Percentiles rank a stretch among this genome's conserved stretches.
Evolutionary conservation across 805 yeast species (phyloP).

Genomic region (Hermanozyma aechmeae): DNA sequence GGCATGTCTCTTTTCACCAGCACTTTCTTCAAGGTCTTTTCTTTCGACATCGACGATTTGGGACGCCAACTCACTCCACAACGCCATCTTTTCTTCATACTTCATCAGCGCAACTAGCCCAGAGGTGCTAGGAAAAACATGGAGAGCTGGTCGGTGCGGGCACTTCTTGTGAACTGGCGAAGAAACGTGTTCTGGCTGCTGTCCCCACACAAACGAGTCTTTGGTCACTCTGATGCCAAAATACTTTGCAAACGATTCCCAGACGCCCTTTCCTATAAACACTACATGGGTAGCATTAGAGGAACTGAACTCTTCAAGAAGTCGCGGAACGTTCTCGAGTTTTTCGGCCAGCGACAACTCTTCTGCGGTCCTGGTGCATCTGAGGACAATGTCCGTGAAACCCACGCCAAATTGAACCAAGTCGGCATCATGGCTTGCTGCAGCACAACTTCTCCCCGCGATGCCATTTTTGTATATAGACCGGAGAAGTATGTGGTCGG

Average conservation of each 20-base stretch:
- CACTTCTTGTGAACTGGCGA: slow-evolving; percentile 7
- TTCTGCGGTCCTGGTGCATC: slow-evolving; percentile 52
- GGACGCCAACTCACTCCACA: slow-evolving; percentile 38
- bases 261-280: slow-evolving; percentile 66
- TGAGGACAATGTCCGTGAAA: slow-evolving; percentile 58
- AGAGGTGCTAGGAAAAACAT: slow-evolving; percentile 65
- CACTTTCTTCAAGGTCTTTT: too few relatives aligned
- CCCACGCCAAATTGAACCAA: slow-evolving; percentile 44
- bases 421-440: slow-evolving; percentile 30
- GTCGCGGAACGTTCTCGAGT: slow-evolving; percentile 41
- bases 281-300: slow-evolving; percentile 38
- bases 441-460: slow-evolving; percentile 4
- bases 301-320: slow-evolving; percentile 34
- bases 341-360: slow-evolving; percentile 48
- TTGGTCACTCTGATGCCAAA: slow-evolving; percentile 2
- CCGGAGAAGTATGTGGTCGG: not conserved
- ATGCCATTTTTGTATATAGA: not conserved
- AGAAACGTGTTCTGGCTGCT: slow-evolving; percentile 5
- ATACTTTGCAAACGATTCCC: slow-evolving; percentile 48
- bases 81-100: slow-evolving; percentile 31
- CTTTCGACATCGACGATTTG: too few relatives aligned
- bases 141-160: slow-evolving; percentile 20
- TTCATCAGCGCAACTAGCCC: slow-evolving; percentile 53
- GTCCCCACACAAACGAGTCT: slow-evolving; percentile 12
- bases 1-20: too few relatives aligned